A percentile compares a stretch with the other conserved stretches of the same genome.
phyloP scores from a whole-genome alignment of 1,284 basidiomycete genomes.

The Tremellales sp. region DNA sequence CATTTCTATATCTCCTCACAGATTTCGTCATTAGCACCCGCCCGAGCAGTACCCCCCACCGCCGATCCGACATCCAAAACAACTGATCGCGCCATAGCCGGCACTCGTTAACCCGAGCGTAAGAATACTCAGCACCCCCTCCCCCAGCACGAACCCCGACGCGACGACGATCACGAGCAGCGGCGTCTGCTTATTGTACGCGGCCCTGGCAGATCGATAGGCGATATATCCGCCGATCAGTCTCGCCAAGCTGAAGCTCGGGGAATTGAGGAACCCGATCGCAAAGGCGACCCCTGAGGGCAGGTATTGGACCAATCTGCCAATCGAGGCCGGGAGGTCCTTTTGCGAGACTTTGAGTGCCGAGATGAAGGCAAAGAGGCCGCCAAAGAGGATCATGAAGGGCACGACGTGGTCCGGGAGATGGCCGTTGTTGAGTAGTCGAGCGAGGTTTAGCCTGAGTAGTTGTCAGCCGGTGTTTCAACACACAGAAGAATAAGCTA shows the following conservation, averaged over 20 bases:
- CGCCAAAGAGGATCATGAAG: conserved; percentile 77
- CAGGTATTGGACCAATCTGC: conserved; percentile 58
- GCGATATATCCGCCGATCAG: conserved; percentile 83
- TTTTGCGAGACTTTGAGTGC: conserved; percentile 63
- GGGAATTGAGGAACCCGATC: conserved; percentile 81
- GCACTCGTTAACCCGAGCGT: conserved; percentile 69
- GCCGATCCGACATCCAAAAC: conserved; percentile 69
- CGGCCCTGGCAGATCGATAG: conserved; percentile 57
- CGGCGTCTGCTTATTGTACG: conserved; percentile 55
- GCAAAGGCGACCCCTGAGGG: conserved; percentile 86
- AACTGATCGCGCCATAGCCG: conserved; percentile 71
- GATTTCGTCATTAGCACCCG: conserved; percentile 23
- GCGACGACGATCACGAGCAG: conserved; percentile 76
- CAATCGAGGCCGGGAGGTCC: conserved; percentile 9
- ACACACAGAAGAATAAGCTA: neutral
- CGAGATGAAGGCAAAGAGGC: conserved; percentile 65
- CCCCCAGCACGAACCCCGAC: conserved; percentile 91
- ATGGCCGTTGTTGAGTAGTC: conserved; percentile 74
- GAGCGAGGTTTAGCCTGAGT: conserved; percentile 81
- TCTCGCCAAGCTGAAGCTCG: conserved; percentile 88
- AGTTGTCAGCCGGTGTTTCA: neutral
- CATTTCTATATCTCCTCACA: neutral
- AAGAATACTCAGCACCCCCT: conserved; percentile 79
- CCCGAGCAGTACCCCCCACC: conserved; percentile 54
- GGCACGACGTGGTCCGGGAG: conserved; percentile 70